A percentile compares a stretch with the other conserved stretches of the same genome.
phyloP scores from a whole-genome alignment of 1,139 yeast genomes.

The Magnusiomyces suaveolens region DNA sequence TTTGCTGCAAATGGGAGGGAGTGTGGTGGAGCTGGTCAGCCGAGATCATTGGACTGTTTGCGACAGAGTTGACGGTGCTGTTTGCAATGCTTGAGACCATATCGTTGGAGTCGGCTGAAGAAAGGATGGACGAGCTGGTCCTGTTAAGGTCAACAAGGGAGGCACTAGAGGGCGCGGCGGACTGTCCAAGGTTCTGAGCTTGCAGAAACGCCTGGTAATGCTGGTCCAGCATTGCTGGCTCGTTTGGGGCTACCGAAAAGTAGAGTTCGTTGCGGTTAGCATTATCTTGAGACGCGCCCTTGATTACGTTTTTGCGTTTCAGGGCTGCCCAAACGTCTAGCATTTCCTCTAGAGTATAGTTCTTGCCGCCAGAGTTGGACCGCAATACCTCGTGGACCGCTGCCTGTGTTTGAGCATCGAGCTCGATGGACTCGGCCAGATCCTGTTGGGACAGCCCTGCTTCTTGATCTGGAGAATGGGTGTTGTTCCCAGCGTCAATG shows the following conservation, averaged over 20 bases:
- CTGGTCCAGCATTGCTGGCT: constrained; percentile 15
- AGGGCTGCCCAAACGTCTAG: constrained; percentile 45
- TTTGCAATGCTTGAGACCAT: not conserved
- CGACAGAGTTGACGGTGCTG: constrained; percentile 1
- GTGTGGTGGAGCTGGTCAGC: not conserved
- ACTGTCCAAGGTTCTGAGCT: not conserved
- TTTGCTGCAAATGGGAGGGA: not conserved
- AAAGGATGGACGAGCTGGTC: not conserved
- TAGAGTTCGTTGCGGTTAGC: constrained; percentile 18
- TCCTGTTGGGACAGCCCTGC: not conserved
- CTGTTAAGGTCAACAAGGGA: not conserved
- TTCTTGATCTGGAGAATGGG: not conserved
- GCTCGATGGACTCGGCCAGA: not conserved
- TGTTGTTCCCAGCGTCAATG: not conserved
- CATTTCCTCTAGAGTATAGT: constrained; percentile 45
- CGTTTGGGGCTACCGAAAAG: constrained; percentile 19
- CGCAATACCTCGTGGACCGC: constrained; percentile 1
- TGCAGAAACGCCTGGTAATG: constrained; percentile 1
- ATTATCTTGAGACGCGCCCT: constrained; percentile 18
- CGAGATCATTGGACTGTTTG: constrained; percentile 1
- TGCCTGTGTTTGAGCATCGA: not conserved
- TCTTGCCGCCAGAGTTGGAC: constrained; percentile 22
- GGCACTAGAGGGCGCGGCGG: not conserved
- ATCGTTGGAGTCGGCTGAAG: not conserved
- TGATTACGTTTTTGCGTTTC: constrained; percentile 29